Evolutionary conservation across 192 early-diverging fungal species (phyloP).

Genomic region (Coemansia sp.): DNA sequence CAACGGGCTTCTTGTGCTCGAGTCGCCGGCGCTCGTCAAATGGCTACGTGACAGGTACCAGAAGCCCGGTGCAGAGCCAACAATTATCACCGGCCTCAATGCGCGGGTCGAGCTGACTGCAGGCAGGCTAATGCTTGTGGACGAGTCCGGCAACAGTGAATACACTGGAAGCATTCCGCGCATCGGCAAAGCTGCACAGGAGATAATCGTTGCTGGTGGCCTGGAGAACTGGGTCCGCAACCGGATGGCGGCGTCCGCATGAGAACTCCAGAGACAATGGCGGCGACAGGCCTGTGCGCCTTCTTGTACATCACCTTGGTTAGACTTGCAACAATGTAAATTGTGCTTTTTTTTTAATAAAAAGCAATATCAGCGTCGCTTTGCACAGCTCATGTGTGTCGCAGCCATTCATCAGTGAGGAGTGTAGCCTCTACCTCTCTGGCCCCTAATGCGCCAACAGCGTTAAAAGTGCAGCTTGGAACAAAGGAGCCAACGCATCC

Average conservation of each 20-base stretch:
- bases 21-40: constrained; percentile 77
- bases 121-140: constrained; percentile 58
- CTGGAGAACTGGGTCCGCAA: constrained; percentile 94
- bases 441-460: too few species aligned
- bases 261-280: constrained; percentile 2
- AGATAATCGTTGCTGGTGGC: constrained; percentile 90
- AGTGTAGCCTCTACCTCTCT: too few species aligned
- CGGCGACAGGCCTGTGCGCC: neutral
- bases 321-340: too few species aligned
- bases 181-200: constrained; percentile 95
- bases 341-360: too few species aligned
- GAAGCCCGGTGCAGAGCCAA: constrained; percentile 48
- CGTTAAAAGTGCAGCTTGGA: too few species aligned
- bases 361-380: too few species aligned
- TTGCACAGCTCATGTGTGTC: too few species aligned
- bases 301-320: constrained; percentile 6
- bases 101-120: constrained; percentile 70
- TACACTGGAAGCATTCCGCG: constrained; percentile 51
- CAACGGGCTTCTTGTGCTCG: constrained; percentile 92
- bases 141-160: constrained; percentile 14
- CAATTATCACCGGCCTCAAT: constrained; percentile 75
- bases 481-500: too few species aligned
- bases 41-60: constrained; percentile 60
- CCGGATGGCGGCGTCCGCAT: constrained; percentile 50
- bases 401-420: too few species aligned